These are phyloP conservation scores for Volvox africanus DNA, from an alignment of 139 green algal species.

Conservation along the genomic window DNA sequence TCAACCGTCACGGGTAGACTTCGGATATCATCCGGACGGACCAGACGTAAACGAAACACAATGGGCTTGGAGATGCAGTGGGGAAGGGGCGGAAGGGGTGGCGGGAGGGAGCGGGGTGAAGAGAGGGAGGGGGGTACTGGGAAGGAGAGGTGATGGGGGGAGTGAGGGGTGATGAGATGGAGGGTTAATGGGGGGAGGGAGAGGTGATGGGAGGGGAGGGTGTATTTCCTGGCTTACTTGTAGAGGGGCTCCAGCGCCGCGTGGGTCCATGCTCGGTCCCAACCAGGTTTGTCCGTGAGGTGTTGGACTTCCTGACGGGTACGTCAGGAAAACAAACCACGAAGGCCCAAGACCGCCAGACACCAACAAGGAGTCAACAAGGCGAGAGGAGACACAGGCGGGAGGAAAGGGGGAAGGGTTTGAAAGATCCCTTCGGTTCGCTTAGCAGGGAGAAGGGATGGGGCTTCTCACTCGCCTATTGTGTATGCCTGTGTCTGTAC, in stretches of 20 bases:
- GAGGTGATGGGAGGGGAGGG: background rate
- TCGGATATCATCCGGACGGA: no score
- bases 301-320: background rate
- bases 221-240: background rate
- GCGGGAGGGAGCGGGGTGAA: background rate
- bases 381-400: no score
- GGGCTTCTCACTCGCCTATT: no score
- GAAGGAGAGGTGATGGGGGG: background rate
- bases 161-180: background rate
- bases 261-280: constrained; percentile 24
- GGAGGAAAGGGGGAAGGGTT: no score
- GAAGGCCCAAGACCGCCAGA: no score
- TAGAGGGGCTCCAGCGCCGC: constrained; percentile 24
- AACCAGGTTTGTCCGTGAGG: background rate
- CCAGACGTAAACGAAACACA: background rate
- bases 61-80: background rate
- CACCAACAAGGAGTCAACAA: no score
- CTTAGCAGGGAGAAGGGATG: no score
- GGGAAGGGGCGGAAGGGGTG: background rate
- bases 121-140: background rate
- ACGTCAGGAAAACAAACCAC: no score
- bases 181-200: background rate
- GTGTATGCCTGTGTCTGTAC: no score
- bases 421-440: no score
- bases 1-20: no score